Evolutionary conservation across 495 filamentous ascomycete genomes (phyloP).

Genomic region (Tetracladium setigerum): DNA sequence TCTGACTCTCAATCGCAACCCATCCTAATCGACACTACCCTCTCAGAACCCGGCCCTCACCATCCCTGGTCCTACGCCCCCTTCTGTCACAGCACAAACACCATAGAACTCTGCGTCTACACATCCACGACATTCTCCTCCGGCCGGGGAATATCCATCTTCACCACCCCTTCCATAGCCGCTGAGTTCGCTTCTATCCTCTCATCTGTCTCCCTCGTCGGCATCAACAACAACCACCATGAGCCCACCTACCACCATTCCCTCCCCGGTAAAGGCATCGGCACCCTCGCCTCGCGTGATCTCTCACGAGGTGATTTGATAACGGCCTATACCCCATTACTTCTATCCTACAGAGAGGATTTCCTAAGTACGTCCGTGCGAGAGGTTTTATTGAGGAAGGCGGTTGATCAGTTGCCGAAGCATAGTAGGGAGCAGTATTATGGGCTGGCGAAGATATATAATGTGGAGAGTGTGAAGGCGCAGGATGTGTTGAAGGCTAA

Average conservation of each 20-base stretch:
- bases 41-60: neutral
- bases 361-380: constrained; percentile 3
- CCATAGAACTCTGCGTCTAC: constrained; percentile 10
- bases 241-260: neutral
- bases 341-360: constrained; percentile 5
- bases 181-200: neutral
- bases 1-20: too few species aligned
- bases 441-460: constrained; percentile 10
- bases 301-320: constrained; percentile 9
- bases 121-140: constrained; percentile 5
- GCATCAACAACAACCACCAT: neutral
- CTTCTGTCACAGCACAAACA: neutral
- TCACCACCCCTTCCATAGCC: constrained; percentile 13
- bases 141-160: constrained; percentile 10
- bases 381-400: constrained; percentile 4
- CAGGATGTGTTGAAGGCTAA: constrained; percentile 8
- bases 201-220: neutral
- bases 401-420: constrained; percentile 10
- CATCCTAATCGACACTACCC: too few species aligned
- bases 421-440: neutral
- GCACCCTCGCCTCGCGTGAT: constrained; percentile 6
- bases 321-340: constrained; percentile 3
- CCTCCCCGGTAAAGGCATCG: constrained; percentile 11
- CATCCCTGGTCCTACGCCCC: neutral
- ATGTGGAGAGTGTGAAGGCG: neutral